A percentile compares a stretch with the other conserved stretches of the same genome.
phyloP scores from a whole-genome alignment of 371 early-diverging fungal species.

The Cokeromyces recurvatus region DNA sequence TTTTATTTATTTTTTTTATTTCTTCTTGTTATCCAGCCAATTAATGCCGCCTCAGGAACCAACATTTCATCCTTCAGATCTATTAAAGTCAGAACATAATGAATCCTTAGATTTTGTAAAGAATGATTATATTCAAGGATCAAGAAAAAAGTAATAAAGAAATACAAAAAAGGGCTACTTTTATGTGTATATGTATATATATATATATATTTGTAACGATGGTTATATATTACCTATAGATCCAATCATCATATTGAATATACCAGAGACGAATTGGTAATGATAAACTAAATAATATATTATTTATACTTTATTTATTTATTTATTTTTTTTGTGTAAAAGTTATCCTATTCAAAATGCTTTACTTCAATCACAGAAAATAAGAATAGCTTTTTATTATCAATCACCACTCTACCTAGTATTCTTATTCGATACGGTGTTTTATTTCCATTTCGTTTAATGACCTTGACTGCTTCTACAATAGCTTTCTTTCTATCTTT shows the following conservation, averaged over 20 bases:
- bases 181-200: not conserved
- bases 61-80: not conserved
- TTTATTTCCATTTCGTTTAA: conserved; percentile 27
- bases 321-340: not conserved
- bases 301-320: not conserved
- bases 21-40: no score
- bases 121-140: conserved; percentile 16
- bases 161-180: not conserved
- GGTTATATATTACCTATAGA: conserved; percentile 4
- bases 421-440: conserved; percentile 32
- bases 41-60: no score
- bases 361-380: conserved; percentile 13
- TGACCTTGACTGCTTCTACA: conserved; percentile 22
- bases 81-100: not conserved
- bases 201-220: not conserved
- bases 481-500: conserved; percentile 30
- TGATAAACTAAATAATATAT: not conserved
- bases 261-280: conserved; percentile 39
- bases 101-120: conserved; percentile 20
- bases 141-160: conserved; percentile 11
- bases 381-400: not conserved
- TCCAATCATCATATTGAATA: conserved; percentile 21
- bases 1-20: no score
- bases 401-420: conserved; percentile 18
- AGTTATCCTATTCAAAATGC: conserved; percentile 36